Percentiles rank a stretch among this genome's conserved stretches.
phyloP scores from a whole-genome alignment of 2,329 filamentous ascomycete species.

The Byssoonygena ceratinophila region DNA sequence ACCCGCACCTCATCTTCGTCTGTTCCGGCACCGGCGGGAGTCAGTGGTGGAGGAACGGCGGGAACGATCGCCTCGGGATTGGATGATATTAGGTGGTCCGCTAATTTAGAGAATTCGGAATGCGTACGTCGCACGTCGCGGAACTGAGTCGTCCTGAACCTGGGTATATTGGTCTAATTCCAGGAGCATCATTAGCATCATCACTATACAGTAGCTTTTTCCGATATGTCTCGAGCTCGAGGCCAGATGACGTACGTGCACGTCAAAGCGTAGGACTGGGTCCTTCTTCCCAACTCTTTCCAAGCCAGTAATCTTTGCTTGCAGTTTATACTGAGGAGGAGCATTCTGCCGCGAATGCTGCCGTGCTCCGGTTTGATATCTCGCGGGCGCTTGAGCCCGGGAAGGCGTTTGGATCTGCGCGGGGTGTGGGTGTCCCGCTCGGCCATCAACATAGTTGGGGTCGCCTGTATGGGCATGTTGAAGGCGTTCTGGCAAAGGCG shows the following conservation, averaged over 20 bases:
- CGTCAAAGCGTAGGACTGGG: slow-evolving; percentile 86
- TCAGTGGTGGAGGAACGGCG: slow-evolving; percentile 86
- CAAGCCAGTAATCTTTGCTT: slow-evolving; percentile 87
- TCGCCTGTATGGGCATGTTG: slow-evolving; percentile 34
- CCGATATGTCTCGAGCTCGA: neutral
- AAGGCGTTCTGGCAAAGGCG: slow-evolving; percentile 35
- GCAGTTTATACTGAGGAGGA: slow-evolving; percentile 70
- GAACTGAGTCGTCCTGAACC: slow-evolving; percentile 95
- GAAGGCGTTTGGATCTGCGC: slow-evolving; percentile 25
- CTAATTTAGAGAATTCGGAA: slow-evolving; percentile 92
- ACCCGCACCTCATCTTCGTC: slow-evolving; percentile 89
- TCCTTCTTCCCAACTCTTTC: slow-evolving; percentile 94
- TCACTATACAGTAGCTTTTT: neutral
- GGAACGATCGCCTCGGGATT: slow-evolving; percentile 93
- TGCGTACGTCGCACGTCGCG: slow-evolving; percentile 92
- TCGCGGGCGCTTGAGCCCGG: slow-evolving; percentile 35
- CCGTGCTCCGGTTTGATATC: slow-evolving; percentile 38
- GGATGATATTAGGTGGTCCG: slow-evolving; percentile 89
- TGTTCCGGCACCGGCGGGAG: slow-evolving; percentile 85
- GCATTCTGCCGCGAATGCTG: slow-evolving; percentile 34
- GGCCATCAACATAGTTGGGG: slow-evolving; percentile 31
- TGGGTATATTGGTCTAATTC: slow-evolving; percentile 89
- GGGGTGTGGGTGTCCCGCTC: slow-evolving; percentile 18
- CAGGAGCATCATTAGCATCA: slow-evolving; percentile 5
- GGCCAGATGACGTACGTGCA: slow-evolving; percentile 58